Conservation (phyloP, 306 rosid species). For the Medicago lupulina region DNA sequence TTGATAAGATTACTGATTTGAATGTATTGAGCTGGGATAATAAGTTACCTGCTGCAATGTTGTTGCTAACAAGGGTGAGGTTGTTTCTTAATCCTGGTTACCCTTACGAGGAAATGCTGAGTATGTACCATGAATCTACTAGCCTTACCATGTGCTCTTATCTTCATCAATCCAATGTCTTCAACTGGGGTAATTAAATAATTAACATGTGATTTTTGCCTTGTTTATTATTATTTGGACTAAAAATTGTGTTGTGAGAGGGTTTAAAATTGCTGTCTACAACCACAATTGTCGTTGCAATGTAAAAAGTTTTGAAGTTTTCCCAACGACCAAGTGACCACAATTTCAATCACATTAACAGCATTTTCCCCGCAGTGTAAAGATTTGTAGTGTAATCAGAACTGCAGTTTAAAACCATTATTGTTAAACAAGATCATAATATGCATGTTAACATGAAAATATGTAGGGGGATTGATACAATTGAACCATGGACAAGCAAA, state of each 20-base stretch:
- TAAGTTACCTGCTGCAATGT: constrained; percentile 72
- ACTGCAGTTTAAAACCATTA: no score
- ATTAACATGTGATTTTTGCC: not conserved
- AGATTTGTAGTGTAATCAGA: no score
- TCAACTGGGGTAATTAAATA: constrained; percentile 50
- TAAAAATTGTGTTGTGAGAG: not conserved
- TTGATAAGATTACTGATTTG: constrained; percentile 40
- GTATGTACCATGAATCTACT: constrained; percentile 60
- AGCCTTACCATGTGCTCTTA: constrained; percentile 71
- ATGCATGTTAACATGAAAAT: constrained; percentile 17
- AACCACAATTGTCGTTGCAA: no score
- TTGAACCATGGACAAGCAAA: constrained; percentile 56
- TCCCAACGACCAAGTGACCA: no score
- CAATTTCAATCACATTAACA: no score
- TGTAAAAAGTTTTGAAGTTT: not conserved
- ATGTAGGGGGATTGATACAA: constrained; percentile 67
- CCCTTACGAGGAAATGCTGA: constrained; percentile 67
- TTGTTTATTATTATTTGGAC: not conserved
- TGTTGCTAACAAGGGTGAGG: constrained; percentile 65
- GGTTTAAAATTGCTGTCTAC: no score
- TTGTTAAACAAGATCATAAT: not conserved
- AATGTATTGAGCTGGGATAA: constrained; percentile 69
- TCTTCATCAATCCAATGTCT: constrained; percentile 54
- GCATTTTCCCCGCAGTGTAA: no score
- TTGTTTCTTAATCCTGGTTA: constrained; percentile 65